Conservation (phyloP, 1,284 basidiomycete genomes). For the Athelia sp. region DNA sequence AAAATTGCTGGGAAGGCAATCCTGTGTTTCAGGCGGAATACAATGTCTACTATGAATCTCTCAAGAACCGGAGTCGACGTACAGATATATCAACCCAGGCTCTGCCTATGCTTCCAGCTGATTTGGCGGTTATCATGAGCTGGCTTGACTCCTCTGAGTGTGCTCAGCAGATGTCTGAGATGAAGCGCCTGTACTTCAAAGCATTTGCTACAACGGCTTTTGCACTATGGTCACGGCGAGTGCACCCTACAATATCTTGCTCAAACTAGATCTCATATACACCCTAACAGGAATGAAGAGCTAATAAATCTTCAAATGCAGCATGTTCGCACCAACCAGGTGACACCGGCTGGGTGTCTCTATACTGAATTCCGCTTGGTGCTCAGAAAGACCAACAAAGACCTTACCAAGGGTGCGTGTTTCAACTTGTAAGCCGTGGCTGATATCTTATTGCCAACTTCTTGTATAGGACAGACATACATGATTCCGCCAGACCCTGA, state of each 20-base stretch:
- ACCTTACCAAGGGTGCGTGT: slow-evolving; percentile 12
- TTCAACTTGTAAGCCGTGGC: not conserved
- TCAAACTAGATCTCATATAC: not conserved
- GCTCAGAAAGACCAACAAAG: slow-evolving; percentile 18
- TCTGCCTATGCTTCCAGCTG: slow-evolving; percentile 18
- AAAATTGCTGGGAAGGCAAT: slow-evolving; percentile 16
- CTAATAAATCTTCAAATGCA: slow-evolving; percentile 12
- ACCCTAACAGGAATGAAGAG: slow-evolving; percentile 13
- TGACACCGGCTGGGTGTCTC: not conserved
- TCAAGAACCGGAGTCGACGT: slow-evolving; percentile 13
- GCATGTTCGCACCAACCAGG: slow-evolving; percentile 4
- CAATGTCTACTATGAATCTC: slow-evolving; percentile 15
- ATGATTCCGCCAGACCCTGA: slow-evolving; percentile 11
- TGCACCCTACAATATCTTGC: not conserved
- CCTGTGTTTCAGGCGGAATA: slow-evolving; percentile 16
- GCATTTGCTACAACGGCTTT: slow-evolving; percentile 18
- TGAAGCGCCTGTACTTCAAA: slow-evolving; percentile 13
- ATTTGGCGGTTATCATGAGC: slow-evolving; percentile 15
- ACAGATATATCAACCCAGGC: slow-evolving; percentile 13
- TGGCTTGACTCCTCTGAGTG: slow-evolving; percentile 12
- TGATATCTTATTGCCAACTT: not conserved
- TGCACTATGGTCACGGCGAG: slow-evolving; percentile 12
- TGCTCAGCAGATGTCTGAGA: slow-evolving; percentile 7
- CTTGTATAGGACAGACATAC: slow-evolving; percentile 12
- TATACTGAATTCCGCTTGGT: slow-evolving; percentile 11